Base-by-base conservation (phyloP, 345 rosid genomes). In the Moricandia moricandioides region DNA sequence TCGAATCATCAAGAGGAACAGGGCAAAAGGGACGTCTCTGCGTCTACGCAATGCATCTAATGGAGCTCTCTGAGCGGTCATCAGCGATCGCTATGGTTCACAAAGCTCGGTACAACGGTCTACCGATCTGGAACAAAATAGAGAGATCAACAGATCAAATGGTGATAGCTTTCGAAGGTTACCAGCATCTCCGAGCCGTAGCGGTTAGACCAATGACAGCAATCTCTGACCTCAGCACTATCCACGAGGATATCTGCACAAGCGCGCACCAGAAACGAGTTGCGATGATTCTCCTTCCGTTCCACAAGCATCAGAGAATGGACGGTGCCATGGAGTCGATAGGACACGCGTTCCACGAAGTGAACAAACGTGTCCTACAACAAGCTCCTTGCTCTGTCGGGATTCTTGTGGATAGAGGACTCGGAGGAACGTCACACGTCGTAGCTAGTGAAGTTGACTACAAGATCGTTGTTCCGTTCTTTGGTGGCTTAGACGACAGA, bases 11-110 rank as follows among this genome's bases (percentile, higher is more conserved):
- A 27, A 69, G 82, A 47, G 82, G 97, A 37, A 81, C 74, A 10
- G 80, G 83, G 10, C 86, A 82, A 70, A 76, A 52, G 9, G 91
- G 83, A 58, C 76, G 80, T 6, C 91, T 89, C 56, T 81, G 86
- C 33, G 84, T 89, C 8, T 91, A 91, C 17, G 88, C 91, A 0
- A 83, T 89, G 96, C 83, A 89, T 69, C 82, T 91, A 1, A 87
- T 89, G 92, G 97, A 91, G 76, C 87, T 91, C 16, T 86, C 97
- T 0, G 95, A 83, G 78, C 83, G 96, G 33, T 86, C 96, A 62
- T 88, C 93, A 0, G 91, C 95, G 2, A 91, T 89, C 13, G 77
- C 87, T 0, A 87, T 86, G 91, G 88, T 89, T 68, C 96, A 91
- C 60, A 88, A 87, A 76, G 97, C 90, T 0, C 80, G 93, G 4